These are phyloP conservation scores for Poa pratensis DNA, from an alignment of 176 grass and related monocot genomes.

Conservation along the genomic window DNA sequence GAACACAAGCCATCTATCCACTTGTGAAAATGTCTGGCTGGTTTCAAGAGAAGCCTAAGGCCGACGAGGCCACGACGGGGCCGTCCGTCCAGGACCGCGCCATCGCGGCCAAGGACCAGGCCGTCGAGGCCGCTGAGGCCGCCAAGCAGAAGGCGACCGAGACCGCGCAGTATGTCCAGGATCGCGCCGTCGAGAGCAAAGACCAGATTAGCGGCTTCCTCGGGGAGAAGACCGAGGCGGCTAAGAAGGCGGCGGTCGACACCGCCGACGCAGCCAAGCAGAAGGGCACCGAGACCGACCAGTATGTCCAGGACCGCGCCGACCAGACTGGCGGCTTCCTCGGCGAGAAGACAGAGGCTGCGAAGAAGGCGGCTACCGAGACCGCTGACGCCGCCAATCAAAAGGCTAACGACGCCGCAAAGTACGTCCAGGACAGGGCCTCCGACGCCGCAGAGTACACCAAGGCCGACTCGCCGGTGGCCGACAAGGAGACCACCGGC, in stretches of 20 bases:
- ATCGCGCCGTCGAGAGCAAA: slow-evolving; percentile 14
- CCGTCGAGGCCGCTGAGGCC: slow-evolving; percentile 31
- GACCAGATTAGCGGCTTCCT: background rate
- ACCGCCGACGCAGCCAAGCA: slow-evolving; percentile 54
- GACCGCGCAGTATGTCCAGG: background rate
- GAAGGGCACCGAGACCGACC: slow-evolving; percentile 25
- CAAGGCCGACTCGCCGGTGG: slow-evolving; percentile 38
- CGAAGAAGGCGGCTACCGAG: slow-evolving; percentile 55
- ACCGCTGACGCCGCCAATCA: slow-evolving; percentile 36
- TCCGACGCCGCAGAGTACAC: slow-evolving; percentile 16
- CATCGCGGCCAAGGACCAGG: slow-evolving; percentile 53
- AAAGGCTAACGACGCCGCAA: background rate
- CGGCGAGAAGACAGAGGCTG: slow-evolving; percentile 33
- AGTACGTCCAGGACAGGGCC: background rate
- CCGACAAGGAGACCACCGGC: slow-evolving; percentile 40
- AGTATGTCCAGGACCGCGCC: slow-evolving; percentile 13
- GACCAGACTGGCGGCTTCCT: slow-evolving; percentile 41
- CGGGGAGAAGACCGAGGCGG: background rate
- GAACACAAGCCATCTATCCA: background rate
- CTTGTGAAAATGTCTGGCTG: background rate
- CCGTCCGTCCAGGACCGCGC: no score
- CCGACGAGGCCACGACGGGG: background rate
- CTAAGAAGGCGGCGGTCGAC: slow-evolving; percentile 33
- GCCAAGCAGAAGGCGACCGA: slow-evolving; percentile 32
- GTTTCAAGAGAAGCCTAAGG: background rate